Base-by-base conservation (phyloP, 192 early-diverging fungal genomes). In the Podochytrium sp. region DNA sequence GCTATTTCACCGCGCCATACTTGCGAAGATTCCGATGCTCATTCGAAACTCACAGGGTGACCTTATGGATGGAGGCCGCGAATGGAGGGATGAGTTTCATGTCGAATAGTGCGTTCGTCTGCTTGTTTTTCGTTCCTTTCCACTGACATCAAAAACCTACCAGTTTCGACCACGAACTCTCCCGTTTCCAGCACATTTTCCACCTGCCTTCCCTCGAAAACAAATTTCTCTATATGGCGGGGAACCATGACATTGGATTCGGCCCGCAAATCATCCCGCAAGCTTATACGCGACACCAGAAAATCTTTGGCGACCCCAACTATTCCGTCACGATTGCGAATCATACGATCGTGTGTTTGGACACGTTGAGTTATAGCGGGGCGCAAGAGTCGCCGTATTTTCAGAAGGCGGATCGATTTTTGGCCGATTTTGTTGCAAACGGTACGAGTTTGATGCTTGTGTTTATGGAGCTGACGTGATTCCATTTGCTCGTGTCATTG, bases 211-310 rank as follows among this genome's bases (percentile, higher is more conserved):
- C 75, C 67, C 18, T 76, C 34, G 71, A 75, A 25, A 83, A 81
- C 0, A 34, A 60, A 0, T 76, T 89, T 2, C 83, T 85, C 16
- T 83, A 91, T 71, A 89, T 92, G 78, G 91, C 91, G 2, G 96
- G 96, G 2, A 98, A 96, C 79, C 96, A 98, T 77, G 96, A 98
- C 77, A 89, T 96, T 51, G 96, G 96, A 0, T 92, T 83, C 72
- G 85, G 82, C 1, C 39, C 51, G 39, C 71, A 60, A 12, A 74
- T 81, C 53, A 38, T 86, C 16, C 78, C 80, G 2, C 43, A 30
- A 34, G 84, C 84, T 12, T 81, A 86, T 60, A 51, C 25, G 43
- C 74, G 80, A n/a, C 81, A 76, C 66, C 23, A 60, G 14, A 52
- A 55, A 2, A 60, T 49, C 1, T 86, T 86, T 78, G 84, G 84